Evolutionary conservation across 129 eudicot genomes (phyloP), one percentile per base, ranked within the genome.

Genomic region (sunflower (Helianthus annuus)): DNA sequence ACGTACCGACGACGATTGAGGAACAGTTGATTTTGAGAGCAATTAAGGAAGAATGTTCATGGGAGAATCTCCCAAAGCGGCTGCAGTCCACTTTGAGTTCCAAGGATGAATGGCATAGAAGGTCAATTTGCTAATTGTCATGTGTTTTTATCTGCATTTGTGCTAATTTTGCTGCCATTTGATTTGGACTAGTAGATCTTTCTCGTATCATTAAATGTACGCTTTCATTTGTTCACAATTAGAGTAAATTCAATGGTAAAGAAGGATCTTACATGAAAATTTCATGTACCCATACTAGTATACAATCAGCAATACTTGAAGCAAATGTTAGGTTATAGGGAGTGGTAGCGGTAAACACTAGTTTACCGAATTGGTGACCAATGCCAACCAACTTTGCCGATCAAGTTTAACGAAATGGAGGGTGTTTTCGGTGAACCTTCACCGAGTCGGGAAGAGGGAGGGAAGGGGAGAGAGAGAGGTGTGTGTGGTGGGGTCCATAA

Each of bases 51-150:
- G 97, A 95, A 83, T 90, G 96, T 59, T 70, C 85, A 10, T 95
- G 97, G 97, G 99, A 95, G 74, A 85, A 64, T 73, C 89, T 95
- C 58, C 99, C 97, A 7, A 95, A 90, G 77, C 85, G 99, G 40
- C 93, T 95, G 44, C 99, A 95, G 76, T 79, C 97, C 17, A 86
- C 84, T 44, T 72, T 90, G 71, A 74, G 57, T 80, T 88, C 97
- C 48, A 88, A 85, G 80, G 99, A 95, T 44, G 99, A 95, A 78
- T 95, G 99, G 99, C 97, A 95, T 54, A 74, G 97, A 73, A 91
- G 96, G 99, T 95, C 19, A 39, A 32, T 78, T 40, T 78, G 60
- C 72, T 40, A 44, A 55, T 48, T 42, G 79, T 12, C 56, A 64
- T 64, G 36, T 74, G 51, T 29, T 24, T 64, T 38, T 40, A 64